A percentile compares a stretch with the other conserved stretches of the same genome.
These are phyloP conservation scores for Sclerotinia spermophila DNA, from an alignment of 2,329 filamentous ascomycete species.

Conservation along the genomic window DNA sequence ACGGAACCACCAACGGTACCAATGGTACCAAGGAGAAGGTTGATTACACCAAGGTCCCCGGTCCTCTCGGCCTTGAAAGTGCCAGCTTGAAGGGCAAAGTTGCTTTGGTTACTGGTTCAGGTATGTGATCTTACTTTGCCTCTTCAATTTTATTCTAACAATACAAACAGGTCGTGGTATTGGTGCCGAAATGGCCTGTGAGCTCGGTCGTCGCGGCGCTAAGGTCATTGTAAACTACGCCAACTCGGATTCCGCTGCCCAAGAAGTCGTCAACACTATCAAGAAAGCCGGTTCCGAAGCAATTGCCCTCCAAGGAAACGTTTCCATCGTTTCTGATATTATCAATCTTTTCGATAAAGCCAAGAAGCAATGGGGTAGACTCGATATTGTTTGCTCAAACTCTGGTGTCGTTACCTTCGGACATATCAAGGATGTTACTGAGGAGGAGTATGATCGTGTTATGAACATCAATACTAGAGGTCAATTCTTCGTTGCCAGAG, in stretches of 20 bases:
- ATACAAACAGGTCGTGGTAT: conserved; percentile 54
- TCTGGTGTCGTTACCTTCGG: conserved; percentile 52
- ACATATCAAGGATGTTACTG: conserved; percentile 32
- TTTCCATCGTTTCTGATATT: conserved; percentile 46
- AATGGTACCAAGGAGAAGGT: conserved; percentile 8
- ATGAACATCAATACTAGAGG: conserved; percentile 63
- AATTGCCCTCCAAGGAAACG: conserved; percentile 56
- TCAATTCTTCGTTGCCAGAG: conserved; percentile 74
- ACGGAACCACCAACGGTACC: conserved; percentile 17
- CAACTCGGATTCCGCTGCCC: conserved; percentile 57
- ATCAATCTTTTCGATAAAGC: conserved; percentile 32
- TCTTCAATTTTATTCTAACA: not conserved
- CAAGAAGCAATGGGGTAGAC: conserved; percentile 33
- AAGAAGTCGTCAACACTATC: conserved; percentile 65
- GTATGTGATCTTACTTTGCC: conserved; percentile 16
- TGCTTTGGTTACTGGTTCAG: conserved; percentile 36
- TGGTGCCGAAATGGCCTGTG: conserved; percentile 61
- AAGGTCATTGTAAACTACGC: conserved; percentile 56
- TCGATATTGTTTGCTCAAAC: conserved; percentile 37
- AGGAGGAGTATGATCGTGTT: conserved; percentile 43
- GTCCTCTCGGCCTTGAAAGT: conserved; percentile 28
- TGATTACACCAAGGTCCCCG: conserved; percentile 19
- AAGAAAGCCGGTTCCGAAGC: conserved; percentile 48
- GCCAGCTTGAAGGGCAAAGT: conserved; percentile 34
- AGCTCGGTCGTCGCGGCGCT: conserved; percentile 62